phyloP scores from a whole-genome alignment of 148 eudicot genomes.

The Chenopodium quinoa region DNA sequence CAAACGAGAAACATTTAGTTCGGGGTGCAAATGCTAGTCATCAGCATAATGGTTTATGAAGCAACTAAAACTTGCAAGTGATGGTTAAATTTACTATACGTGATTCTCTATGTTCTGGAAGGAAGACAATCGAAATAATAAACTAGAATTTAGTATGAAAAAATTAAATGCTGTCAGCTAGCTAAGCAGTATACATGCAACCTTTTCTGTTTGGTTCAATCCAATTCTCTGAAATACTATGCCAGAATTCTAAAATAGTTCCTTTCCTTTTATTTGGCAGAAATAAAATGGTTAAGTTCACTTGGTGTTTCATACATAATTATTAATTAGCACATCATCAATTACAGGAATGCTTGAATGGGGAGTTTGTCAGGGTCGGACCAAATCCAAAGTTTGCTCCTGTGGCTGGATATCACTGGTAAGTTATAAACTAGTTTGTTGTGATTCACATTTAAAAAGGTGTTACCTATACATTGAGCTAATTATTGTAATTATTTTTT shows the following conservation, averaged over 20 bases:
- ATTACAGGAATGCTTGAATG: slow-evolving; percentile 86
- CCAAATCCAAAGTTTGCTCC: slow-evolving; percentile 90
- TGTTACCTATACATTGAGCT: slow-evolving; percentile 4
- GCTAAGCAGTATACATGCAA: not conserved
- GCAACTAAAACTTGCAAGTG: too few species aligned
- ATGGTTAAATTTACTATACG: too few species aligned
- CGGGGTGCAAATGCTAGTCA: not conserved
- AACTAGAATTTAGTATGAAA: not conserved
- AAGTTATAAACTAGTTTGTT: not conserved
- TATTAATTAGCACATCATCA: not conserved
- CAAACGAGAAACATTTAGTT: not conserved
- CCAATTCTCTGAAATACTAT: too few species aligned
- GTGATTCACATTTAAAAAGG: not conserved
- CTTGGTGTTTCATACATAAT: not conserved
- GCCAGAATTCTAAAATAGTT: not conserved
- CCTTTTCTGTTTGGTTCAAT: too few species aligned
- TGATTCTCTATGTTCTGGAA: too few species aligned
- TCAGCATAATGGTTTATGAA: too few species aligned
- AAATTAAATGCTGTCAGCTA: not conserved
- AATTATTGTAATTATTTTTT: not conserved
- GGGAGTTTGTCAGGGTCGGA: slow-evolving; percentile 95
- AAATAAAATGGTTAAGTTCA: not conserved
- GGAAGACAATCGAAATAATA: too few species aligned
- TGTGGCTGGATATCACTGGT: slow-evolving; percentile 98
- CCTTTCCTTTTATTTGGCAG: not conserved